Base-by-base conservation (phyloP, 371 early-diverging fungal genomes). In the Mortierella sp. region DNA sequence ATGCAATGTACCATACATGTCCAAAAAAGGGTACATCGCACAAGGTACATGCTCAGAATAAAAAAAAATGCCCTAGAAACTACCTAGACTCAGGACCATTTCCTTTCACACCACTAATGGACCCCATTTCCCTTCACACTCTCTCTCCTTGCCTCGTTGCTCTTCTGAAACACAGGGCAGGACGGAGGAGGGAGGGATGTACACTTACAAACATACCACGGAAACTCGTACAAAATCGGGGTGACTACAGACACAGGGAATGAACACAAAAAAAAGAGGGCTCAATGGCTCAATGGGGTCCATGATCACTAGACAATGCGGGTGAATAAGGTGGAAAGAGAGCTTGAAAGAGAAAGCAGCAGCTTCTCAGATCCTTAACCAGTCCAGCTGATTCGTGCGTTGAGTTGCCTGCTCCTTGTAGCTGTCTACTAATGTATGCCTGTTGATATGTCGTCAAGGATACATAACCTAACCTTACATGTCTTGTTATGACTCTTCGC, bases 391-490 rank as follows among this genome's bases (percentile, higher is more conserved):
- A n/a, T n/a, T n/a, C n/a, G n/a, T n/a, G n/a, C n/a, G n/a, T n/a
- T n/a, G n/a, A n/a, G n/a, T n/a, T n/a, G n/a, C n/a, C n/a, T n/a
- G n/a, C 19, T 34, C 9, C 26, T 58, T 31, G 19, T 31, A 19
- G 61, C 22, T 58, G 9, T 34, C 34, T 37, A 31, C 34, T 5
- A 1, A 31, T 37, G 37, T 7, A 34, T 19, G 9, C 26, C 13
- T 45, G 45, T 13, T 48, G 9, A 0, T 34, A 58, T 58, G 3
- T 34, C 22, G 22, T 55, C 7, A 7, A 34, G 34, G 37, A 16
- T 58, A 58, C 61, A 58, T 58, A 34, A 34, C 8, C 58, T 58
- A 34, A 34, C 61, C 61, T 58, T 19, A 58, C 19, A 58, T 19
- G 61, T 58, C 34, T 58, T 58, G 37, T 58, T 58, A 58, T 22